A percentile compares a stretch with the other conserved stretches of the same genome.
Evolutionary conservation across 768 basidiomycete genomes (phyloP).

Genomic region (Mycena crocata): DNA sequence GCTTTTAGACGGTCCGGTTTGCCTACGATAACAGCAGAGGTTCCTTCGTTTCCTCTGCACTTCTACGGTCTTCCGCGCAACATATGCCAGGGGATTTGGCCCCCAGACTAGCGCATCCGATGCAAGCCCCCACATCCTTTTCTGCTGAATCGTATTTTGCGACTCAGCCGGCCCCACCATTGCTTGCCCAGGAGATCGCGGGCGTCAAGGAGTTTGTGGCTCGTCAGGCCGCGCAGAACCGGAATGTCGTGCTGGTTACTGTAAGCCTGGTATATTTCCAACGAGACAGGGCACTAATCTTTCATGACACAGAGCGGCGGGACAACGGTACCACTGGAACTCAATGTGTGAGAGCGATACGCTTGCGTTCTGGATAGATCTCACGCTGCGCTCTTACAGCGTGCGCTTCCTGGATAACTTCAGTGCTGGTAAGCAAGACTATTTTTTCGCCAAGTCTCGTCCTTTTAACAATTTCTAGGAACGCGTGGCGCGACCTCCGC

Average conservation of each 20-base stretch:
- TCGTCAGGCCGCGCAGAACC: slow-evolving; percentile 70
- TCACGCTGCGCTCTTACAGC: slow-evolving; percentile 59
- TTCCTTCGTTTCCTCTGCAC: not conserved
- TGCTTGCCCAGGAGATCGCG: slow-evolving; percentile 75
- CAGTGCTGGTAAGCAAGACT: slow-evolving; percentile 81
- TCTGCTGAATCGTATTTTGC: slow-evolving; percentile 93
- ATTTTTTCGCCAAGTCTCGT: not conserved
- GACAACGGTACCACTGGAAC: slow-evolving; percentile 96
- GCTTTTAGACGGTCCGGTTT: slow-evolving; percentile 5
- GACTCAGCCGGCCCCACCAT: slow-evolving; percentile 83
- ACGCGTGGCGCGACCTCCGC: slow-evolving; percentile 98
- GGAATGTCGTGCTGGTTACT: slow-evolving; percentile 93
- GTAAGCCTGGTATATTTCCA: slow-evolving; percentile 67
- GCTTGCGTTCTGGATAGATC: slow-evolving; percentile 39
- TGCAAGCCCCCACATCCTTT: slow-evolving; percentile 54
- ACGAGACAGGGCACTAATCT: slow-evolving; percentile 22
- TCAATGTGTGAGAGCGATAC: slow-evolving; percentile 89
- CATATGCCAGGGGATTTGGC: slow-evolving; percentile 6
- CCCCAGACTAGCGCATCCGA: not conserved
- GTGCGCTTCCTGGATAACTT: slow-evolving; percentile 99
- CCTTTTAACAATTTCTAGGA: slow-evolving; percentile 57
- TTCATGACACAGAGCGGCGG: slow-evolving; percentile 84
- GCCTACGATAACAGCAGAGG: slow-evolving; percentile 9
- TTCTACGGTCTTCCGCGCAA: not conserved
- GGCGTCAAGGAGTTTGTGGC: slow-evolving; percentile 76